Evolutionary conservation across 176 grass and related monocot genomes (phyloP).

Genomic region (Triticum monococcum): DNA sequence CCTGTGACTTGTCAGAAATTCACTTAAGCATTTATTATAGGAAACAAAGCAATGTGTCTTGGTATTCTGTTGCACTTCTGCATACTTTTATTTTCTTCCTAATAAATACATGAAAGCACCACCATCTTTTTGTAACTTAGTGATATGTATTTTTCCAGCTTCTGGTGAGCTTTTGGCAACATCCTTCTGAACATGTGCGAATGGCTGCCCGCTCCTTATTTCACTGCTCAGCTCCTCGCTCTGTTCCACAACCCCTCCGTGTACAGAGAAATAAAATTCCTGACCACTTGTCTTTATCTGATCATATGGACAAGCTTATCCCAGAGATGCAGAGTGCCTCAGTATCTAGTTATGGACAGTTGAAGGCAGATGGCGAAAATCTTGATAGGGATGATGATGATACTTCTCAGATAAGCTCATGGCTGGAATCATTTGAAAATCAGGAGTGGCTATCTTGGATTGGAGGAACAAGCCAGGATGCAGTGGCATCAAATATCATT

Average conservation of each 20-base stretch:
- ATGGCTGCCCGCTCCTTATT: constrained; percentile 98
- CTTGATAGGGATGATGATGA: constrained; percentile 28
- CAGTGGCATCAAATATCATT: constrained; percentile 91
- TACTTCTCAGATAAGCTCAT: constrained; percentile 57
- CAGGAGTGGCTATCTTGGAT: constrained; percentile 92
- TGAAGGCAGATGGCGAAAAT: constrained; percentile 36
- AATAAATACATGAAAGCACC: background rate
- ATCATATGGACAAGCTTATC: constrained; percentile 28
- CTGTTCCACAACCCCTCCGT: constrained; percentile 68
- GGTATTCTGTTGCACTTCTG: background rate
- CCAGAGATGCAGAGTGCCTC: constrained; percentile 22
- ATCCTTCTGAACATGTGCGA: constrained; percentile 86
- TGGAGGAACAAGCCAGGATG: constrained; percentile 80
- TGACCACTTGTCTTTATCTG: constrained; percentile 38
- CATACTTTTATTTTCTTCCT: constrained; percentile 18
- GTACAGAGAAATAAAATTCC: constrained; percentile 51
- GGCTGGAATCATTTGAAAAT: constrained; percentile 90
- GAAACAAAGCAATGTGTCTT: background rate
- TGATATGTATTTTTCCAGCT: constrained; percentile 52
- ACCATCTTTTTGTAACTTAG: background rate
- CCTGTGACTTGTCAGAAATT: background rate
- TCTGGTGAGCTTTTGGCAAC: constrained; percentile 98
- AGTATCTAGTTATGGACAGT: constrained; percentile 35
- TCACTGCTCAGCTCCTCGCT: constrained; percentile 90
- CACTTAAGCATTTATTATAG: constrained; percentile 6